Conservation (phyloP, 1,284 basidiomycete species). For the Marasmius fiardii region DNA sequence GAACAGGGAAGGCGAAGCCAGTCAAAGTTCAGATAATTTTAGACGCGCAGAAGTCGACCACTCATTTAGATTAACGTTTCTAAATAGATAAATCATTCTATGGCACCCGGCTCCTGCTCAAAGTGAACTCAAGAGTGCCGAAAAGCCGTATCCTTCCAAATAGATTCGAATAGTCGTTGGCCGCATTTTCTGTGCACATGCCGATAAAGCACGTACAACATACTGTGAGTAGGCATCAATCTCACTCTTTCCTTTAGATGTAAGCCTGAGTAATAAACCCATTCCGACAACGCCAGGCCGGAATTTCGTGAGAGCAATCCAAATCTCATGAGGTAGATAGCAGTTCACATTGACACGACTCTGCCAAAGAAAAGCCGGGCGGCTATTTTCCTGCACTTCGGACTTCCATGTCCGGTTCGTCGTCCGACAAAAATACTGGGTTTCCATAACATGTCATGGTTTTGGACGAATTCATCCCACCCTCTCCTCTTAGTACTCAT, state of each 20-base stretch:
- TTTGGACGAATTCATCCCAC: not conserved
- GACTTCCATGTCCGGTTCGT: not conserved
- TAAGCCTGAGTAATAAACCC: not conserved
- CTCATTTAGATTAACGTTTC: slow-evolving; percentile 10
- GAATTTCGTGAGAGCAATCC: too few species aligned
- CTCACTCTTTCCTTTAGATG: not conserved
- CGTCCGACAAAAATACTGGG: not conserved
- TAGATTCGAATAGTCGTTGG: slow-evolving; percentile 17
- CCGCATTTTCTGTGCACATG: too few species aligned
- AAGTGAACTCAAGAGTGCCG: slow-evolving; percentile 66
- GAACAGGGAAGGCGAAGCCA: slow-evolving; percentile 43
- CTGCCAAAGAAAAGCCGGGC: too few species aligned
- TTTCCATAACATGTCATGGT: not conserved
- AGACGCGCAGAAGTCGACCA: not conserved
- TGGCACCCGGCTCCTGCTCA: slow-evolving; percentile 60
- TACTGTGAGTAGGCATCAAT: not conserved
- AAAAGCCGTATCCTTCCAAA: slow-evolving; percentile 69
- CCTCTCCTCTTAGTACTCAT: not conserved
- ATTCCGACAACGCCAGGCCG: too few species aligned
- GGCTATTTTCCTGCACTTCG: too few species aligned
- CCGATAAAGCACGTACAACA: not conserved
- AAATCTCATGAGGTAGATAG: too few species aligned
- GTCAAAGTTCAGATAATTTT: slow-evolving; percentile 47
- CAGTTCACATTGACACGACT: too few species aligned
- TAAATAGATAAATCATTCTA: slow-evolving; percentile 37